Base-by-base conservation (phyloP, 2,329 filamentous ascomycete genomes). In the Ploettnerulaceae sp. region DNA sequence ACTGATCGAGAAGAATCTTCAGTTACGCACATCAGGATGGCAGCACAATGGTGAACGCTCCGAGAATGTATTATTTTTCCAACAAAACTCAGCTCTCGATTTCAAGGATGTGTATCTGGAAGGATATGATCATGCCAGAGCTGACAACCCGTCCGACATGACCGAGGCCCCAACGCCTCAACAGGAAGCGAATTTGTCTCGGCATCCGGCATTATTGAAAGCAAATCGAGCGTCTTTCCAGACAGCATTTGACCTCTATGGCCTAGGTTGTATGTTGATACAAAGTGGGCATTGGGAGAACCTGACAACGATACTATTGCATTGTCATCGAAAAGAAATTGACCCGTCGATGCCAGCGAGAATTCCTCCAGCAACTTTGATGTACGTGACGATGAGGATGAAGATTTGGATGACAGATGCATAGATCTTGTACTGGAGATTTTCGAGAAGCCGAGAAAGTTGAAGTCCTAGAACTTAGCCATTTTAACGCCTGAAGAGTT, bases 231-330 rank as follows among this genome's bases (percentile, higher is more conserved):
- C 24, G 18, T 37, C 47, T 2, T 53, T 45, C 20, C 35, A 22
- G 3, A 53, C 47, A 22, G 26, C 22, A 5, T 53, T 64, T 50
- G 50, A 53, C 33, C 32, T 53, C n/a, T 53, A 50, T 21, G 47
- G 43, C n/a, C 20, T 53, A 1, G 50, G 31, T 15, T 17, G 11
- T 34, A 8, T 34, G n/a, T 17, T 34, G 17, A 15, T 15, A 15
- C 12, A 34, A 15, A 34, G 14, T 18, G 31, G 31, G 31, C 15
- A 14, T 5, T 34, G 31, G 31, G 31, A 34, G 31, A 18, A 15
- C 31, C 17, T 34, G 31, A 34, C 31, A 4, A 7, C 31, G 6
- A 34, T 34, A 3, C 15, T 34, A 15, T 4, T 7, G 3, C 31
- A 34, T 15, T 34, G 14, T 34, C 17, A 9, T 34, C 31, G n/a